Evolutionary conservation across 441 rosid genomes (phyloP).

Genomic region (Brassica hybrid): DNA sequence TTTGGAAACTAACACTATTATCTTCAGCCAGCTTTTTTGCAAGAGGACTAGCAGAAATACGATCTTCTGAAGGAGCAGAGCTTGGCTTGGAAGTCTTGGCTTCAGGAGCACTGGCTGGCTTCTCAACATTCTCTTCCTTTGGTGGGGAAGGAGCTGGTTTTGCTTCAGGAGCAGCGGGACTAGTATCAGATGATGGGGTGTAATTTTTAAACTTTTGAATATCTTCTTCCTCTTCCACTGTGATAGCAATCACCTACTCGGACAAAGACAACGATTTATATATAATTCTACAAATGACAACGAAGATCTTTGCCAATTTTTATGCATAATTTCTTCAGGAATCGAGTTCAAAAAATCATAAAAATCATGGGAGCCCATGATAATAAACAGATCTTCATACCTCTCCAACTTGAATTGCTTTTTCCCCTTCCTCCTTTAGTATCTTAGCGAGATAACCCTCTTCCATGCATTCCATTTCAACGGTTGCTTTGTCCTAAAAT

Average conservation of each 20-base stretch:
- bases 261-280: conserved; percentile 8
- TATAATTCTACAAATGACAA: conserved; percentile 9
- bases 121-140: conserved; percentile 62
- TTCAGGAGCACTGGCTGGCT: conserved; percentile 62
- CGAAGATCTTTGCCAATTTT: conserved; percentile 19
- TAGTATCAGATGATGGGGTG: conserved; percentile 60
- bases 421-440: conserved; percentile 81
- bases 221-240: conserved; percentile 91
- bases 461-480: conserved; percentile 99
- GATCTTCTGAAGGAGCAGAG: conserved; percentile 61
- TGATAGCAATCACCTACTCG: conserved; percentile 77
- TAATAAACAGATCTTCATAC: conserved; percentile 46
- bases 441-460: conserved; percentile 98
- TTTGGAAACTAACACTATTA: conserved; percentile 57
- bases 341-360: conserved; percentile 16
- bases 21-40: conserved; percentile 94
- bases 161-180: conserved; percentile 52
- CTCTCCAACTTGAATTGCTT: conserved; percentile 96
- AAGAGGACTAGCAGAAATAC: conserved; percentile 83
- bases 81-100: conserved; percentile 61
- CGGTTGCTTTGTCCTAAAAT: conserved; percentile 90
- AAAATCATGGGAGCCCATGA: conserved; percentile 21
- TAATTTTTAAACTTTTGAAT: conserved; percentile 86
- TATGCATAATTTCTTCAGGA: not conserved
- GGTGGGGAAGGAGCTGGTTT: conserved; percentile 59